Conservation (phyloP, 495 filamentous ascomycete species). For the Usnea hakonensis region DNA sequence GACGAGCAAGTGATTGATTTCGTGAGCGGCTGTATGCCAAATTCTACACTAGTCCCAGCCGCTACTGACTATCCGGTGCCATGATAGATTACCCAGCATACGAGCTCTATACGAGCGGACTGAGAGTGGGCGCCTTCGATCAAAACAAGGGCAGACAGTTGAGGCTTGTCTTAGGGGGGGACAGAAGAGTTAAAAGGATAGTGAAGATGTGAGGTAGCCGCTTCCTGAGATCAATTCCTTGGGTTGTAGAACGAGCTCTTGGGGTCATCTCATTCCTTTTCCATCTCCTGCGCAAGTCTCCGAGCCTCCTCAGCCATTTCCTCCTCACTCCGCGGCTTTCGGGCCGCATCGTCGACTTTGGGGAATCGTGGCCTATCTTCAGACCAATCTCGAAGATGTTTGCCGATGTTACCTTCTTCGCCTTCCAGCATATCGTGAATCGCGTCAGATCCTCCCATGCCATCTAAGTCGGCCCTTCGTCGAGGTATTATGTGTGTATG, state of each 20-base stretch:
- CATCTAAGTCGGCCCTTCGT: slow-evolving; percentile 46
- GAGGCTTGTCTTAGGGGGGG: slow-evolving; percentile 60
- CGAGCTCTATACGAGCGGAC: slow-evolving; percentile 62
- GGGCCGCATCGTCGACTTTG: slow-evolving; percentile 56
- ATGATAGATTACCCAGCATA: slow-evolving; percentile 51
- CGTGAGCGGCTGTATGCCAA: slow-evolving; percentile 46
- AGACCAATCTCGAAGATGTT: slow-evolving; percentile 24
- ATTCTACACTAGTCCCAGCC: not conserved
- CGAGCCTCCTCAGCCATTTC: slow-evolving; percentile 78
- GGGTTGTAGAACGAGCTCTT: not conserved
- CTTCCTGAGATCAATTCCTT: not conserved
- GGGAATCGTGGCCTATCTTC: slow-evolving; percentile 41
- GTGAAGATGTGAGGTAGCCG: slow-evolving; percentile 39
- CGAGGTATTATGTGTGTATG: slow-evolving; percentile 92
- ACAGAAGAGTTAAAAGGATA: slow-evolving; percentile 54
- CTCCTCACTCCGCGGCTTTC: slow-evolving; percentile 58
- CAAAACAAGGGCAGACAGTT: slow-evolving; percentile 53
- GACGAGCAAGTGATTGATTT: slow-evolving; percentile 59
- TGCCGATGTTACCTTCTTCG: slow-evolving; percentile 76
- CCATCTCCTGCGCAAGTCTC: slow-evolving; percentile 53
- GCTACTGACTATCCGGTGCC: not conserved
- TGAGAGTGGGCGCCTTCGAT: slow-evolving; percentile 57
- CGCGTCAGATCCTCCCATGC: slow-evolving; percentile 47
- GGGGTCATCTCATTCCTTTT: slow-evolving; percentile 8
- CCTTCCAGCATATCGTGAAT: slow-evolving; percentile 78